Evolutionary conservation across 2,329 filamentous ascomycete species (phyloP).

Genomic region (Orbilia blumenaviensis): DNA sequence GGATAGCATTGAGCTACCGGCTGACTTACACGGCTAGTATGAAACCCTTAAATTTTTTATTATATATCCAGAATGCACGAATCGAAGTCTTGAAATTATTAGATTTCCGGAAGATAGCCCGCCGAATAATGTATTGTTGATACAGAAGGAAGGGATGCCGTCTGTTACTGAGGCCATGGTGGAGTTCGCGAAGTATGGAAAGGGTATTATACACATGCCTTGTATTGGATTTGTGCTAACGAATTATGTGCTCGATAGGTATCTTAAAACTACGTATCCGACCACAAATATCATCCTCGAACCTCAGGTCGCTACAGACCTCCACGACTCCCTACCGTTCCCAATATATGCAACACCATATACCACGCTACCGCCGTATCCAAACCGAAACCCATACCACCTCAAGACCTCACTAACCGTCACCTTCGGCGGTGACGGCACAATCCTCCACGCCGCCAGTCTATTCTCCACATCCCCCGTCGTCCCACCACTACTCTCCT

Average conservation of each 20-base stretch:
- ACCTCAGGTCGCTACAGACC: conserved; percentile 73
- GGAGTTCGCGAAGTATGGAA: conserved; percentile 66
- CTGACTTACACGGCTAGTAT: conserved; percentile 41
- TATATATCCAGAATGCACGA: conserved; percentile 46
- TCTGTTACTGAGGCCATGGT: conserved; percentile 60
- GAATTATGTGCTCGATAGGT: not conserved
- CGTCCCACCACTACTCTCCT: conserved; percentile 90
- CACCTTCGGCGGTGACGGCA: conserved; percentile 92
- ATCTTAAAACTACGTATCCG: conserved; percentile 61
- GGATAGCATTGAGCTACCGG: not conserved
- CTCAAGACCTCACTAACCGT: conserved; percentile 86
- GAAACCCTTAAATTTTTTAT: too few relatives aligned
- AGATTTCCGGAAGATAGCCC: conserved; percentile 61
- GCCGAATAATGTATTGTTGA: conserved; percentile 73
- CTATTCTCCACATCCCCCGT: conserved; percentile 82
- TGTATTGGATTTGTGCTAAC: not conserved
- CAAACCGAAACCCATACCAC: conserved; percentile 67
- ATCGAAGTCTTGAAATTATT: conserved; percentile 46
- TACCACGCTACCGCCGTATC: conserved; percentile 59
- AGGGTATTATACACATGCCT: not conserved
- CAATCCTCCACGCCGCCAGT: conserved; percentile 83
- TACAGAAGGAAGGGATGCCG: conserved; percentile 71
- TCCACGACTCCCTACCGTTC: conserved; percentile 76
- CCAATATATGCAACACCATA: conserved; percentile 70
- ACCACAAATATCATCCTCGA: conserved; percentile 87